These are phyloP conservation scores for Nakaseomyces uthaithaninus DNA, from an alignment of 1,139 yeast species.

Conservation along the genomic window DNA sequence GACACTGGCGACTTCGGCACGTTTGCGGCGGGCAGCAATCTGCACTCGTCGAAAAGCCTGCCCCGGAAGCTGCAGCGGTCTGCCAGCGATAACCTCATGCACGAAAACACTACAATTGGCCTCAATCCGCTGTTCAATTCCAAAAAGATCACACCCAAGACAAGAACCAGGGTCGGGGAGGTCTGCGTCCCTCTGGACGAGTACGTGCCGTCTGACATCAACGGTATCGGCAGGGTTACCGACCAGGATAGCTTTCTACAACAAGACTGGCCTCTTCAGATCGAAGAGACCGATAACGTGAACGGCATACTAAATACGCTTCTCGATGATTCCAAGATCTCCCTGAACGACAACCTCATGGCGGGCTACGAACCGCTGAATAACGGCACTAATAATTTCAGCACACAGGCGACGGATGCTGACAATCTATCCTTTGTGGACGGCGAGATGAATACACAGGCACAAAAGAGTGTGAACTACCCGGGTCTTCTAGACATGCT, in stretches of 20 bases:
- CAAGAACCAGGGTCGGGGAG: slow-evolving; percentile 37
- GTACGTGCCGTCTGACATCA: slow-evolving; percentile 32
- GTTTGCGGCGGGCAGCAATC: slow-evolving; percentile 1
- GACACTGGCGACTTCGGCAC: slow-evolving; percentile 9
- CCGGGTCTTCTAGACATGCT: slow-evolving; percentile 39
- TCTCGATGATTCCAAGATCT: not conserved
- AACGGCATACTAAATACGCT: not conserved
- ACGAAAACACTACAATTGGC: slow-evolving; percentile 22
- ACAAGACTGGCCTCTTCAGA: slow-evolving; percentile 19
- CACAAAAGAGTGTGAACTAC: slow-evolving; percentile 5
- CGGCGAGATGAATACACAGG: slow-evolving; percentile 3
- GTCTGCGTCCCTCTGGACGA: slow-evolving; percentile 41
- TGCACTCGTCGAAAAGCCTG: slow-evolving; percentile 6
- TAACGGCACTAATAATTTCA: slow-evolving; percentile 1
- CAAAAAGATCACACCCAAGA: slow-evolving; percentile 25
- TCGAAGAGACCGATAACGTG: slow-evolving; percentile 9
- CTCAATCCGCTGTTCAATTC: slow-evolving; percentile 27
- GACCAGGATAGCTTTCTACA: slow-evolving; percentile 18
- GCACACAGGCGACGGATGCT: slow-evolving; percentile 5
- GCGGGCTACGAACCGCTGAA: not conserved
- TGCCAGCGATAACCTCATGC: slow-evolving; percentile 12
- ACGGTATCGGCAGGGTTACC: slow-evolving; percentile 30
- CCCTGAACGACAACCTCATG: not conserved
- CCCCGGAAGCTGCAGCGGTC: slow-evolving; percentile 11
- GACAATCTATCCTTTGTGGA: not conserved